These are phyloP conservation scores for Clausena lansium DNA, from an alignment of 345 rosid species.

Conservation along the genomic window DNA sequence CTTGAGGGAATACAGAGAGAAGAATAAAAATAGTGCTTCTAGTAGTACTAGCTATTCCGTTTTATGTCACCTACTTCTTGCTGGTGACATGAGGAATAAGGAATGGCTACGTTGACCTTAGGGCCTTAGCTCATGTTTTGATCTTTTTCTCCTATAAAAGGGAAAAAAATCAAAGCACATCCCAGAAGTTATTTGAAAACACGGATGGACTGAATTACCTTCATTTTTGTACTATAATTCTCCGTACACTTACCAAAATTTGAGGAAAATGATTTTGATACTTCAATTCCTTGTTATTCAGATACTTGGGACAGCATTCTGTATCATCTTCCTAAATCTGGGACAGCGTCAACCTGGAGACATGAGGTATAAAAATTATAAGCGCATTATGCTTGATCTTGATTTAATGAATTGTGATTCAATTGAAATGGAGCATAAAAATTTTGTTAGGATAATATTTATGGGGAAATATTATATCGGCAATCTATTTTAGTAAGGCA, in stretches of 20 bases:
- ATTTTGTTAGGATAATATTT: neutral
- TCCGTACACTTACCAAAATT: neutral
- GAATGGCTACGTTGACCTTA: neutral
- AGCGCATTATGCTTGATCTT: neutral
- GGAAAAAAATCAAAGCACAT: neutral
- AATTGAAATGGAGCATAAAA: neutral
- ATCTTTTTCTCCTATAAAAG: neutral
- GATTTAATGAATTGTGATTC: neutral
- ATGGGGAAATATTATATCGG: neutral
- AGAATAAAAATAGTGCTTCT: neutral
- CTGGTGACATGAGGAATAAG: neutral
- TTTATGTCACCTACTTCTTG: neutral
- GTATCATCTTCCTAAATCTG: slow-evolving; percentile 73
- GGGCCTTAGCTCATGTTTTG: neutral
- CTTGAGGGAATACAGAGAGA: neutral
- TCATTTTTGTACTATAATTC: neutral
- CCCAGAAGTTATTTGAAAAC: neutral
- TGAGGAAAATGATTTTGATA: neutral
- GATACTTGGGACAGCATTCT: slow-evolving; percentile 82
- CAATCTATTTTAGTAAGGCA: neutral
- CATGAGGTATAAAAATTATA: slow-evolving; percentile 47
- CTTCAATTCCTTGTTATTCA: slow-evolving; percentile 28
- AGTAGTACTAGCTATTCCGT: neutral
- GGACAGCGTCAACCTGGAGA: slow-evolving; percentile 85
- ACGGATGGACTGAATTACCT: neutral